Base-by-base conservation (phyloP, 192 early-diverging fungal species). In the Rhizophagus sp. region DNA sequence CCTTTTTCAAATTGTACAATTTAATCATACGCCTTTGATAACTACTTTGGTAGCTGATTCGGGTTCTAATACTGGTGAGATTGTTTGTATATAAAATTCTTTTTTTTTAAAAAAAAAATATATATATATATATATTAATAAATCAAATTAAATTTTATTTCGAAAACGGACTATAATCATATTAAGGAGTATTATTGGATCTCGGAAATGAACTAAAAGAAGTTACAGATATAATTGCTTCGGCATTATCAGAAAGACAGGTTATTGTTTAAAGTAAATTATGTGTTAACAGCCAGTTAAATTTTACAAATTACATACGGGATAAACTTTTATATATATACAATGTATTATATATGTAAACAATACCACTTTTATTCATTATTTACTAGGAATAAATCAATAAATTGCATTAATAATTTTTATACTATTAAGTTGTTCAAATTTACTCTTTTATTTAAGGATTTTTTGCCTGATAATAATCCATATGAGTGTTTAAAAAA, bases 1-100 rank as follows among this genome's bases (percentile, higher is more conserved):
- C 34, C 41, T 84, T 39, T 86, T 89, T 81, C 90, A 91, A 76
- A 67, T 92, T 2, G 85, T 91, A 11, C 91, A 92, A 75, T 85
- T 92, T 82, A 89, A 91, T 75, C 85, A 90, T 52, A 67, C 83
- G 25, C 88, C 91, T 5, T 83, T 92, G 30, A 87, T 92, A 24
- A 85, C 90, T 25, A 91, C 90, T 17, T 81, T 92, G 62, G 83
- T 92, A 57, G 89, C 84, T 19, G 85, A 87, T 57, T 80, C 85
- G 19, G 79, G 74, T 62, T 86, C 91, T 13, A 91, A 91, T 66
- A 89, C 91, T 63, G 91, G 91, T 89, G 80, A 86, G 73, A 17
- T 10, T 34, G 13, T 22, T 27, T 62, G 36, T 8, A 30, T 83
- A 47, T 47, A 12, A 47, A 47, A 47, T 17, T 50, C 3, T 52